Conservation (phyloP, 2,329 filamentous ascomycete genomes). For the Phialocephala subalpina region DNA sequence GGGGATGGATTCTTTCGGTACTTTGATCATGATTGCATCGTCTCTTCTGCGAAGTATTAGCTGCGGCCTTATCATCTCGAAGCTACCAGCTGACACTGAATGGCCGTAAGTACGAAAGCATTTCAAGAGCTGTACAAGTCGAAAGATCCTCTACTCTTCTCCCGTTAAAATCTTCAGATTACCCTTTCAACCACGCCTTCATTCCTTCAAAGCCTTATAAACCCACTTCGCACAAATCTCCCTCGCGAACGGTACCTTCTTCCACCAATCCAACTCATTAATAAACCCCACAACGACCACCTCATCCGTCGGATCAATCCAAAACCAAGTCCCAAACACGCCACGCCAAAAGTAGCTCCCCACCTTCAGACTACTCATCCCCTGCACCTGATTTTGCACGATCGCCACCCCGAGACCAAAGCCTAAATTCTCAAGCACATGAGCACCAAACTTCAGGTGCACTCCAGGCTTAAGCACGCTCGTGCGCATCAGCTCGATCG, state of each 20-base stretch:
- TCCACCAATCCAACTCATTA: constrained; percentile 18
- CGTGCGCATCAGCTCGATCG: constrained; percentile 21
- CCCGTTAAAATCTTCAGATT: too few species aligned
- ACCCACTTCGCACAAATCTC: constrained; percentile 20
- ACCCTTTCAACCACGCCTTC: not conserved
- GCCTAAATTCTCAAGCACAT: constrained; percentile 1
- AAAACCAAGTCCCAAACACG: constrained; percentile 24
- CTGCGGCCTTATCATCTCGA: too few species aligned
- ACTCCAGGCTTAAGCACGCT: constrained; percentile 20
- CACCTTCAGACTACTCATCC: constrained; percentile 10
- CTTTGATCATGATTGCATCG: too few species aligned
- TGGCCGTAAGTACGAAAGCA: too few species aligned
- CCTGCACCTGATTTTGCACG: constrained; percentile 10
- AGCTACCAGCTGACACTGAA: too few species aligned
- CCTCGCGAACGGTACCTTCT: constrained; percentile 7
- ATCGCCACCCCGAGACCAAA: constrained; percentile 18
- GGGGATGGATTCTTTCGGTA: too few species aligned
- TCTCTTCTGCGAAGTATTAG: too few species aligned
- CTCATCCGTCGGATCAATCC: constrained; percentile 18
- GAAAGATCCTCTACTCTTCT: too few species aligned
- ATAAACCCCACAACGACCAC: constrained; percentile 19
- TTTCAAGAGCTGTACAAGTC: too few species aligned
- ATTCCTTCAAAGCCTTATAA: constrained; percentile 23
- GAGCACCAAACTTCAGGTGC: constrained; percentile 4
- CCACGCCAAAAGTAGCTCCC: constrained; percentile 20